A percentile compares a stretch with the other conserved stretches of the same genome.
These are phyloP conservation scores for Sugiyamaella smithiae DNA, from an alignment of 805 yeast genomes.

Conservation along the genomic window DNA sequence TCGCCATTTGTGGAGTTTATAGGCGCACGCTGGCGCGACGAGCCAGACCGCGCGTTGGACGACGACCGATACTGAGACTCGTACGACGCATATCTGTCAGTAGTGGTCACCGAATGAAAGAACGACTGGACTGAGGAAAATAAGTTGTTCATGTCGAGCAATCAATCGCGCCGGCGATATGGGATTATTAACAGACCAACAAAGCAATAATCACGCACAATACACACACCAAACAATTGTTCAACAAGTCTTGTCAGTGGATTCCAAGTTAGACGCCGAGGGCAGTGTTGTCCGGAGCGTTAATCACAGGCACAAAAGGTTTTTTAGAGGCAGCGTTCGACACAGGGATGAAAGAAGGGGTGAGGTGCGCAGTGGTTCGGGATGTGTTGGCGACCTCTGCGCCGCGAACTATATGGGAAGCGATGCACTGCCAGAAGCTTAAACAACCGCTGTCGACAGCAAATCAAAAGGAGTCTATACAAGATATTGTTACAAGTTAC, in stretches of 20 bases:
- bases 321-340: too few relatives aligned
- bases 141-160: conserved; percentile 29
- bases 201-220: too few relatives aligned
- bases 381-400: background rate
- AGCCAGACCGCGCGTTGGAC: conserved; percentile 10
- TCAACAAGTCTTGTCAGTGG: too few relatives aligned
- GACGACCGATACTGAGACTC: conserved; percentile 25
- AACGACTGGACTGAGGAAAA: conserved; percentile 32
- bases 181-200: too few relatives aligned
- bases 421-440: background rate
- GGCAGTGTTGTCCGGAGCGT: too few relatives aligned
- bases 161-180: background rate
- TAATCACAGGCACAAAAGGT: too few relatives aligned
- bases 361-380: background rate
- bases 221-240: too few relatives aligned
- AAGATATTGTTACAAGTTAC: too few relatives aligned
- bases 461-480: too few relatives aligned
- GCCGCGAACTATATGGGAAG: background rate
- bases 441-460: background rate
- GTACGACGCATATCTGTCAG: conserved; percentile 39
- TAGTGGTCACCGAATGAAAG: conserved; percentile 38
- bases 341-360: conserved; percentile 1
- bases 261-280: too few relatives aligned
- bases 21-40: conserved; percentile 2
- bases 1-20: conserved; percentile 1